Evolutionary conservation across 768 basidiomycete species (phyloP), one percentile per base, ranked within the genome.

Genomic region (Heimioporus sp.): DNA sequence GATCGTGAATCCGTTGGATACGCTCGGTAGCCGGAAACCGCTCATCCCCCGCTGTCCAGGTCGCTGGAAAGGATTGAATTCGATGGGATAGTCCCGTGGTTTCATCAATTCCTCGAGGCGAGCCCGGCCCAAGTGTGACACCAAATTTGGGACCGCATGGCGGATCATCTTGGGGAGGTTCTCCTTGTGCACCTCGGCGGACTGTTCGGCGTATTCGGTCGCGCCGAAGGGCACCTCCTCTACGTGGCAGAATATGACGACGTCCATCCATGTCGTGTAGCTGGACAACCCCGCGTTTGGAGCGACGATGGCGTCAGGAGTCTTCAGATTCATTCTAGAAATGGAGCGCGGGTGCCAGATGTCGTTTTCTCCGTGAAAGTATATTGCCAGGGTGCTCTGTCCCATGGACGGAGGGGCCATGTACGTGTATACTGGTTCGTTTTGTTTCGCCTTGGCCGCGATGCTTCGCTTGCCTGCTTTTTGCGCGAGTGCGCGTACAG

Each of bases 291-390:
- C 75, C 2, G 76, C 74, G 55, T 77, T 74, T 41, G 66, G 61
- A 3, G 66, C 76, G 34, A 80, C 58, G 48, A 80, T 63, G 16
- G 72, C 78, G 55, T 80, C 73, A 1, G 79, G 73, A 24, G 56
- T 46, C 39, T 46, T 24, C 21, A 24, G 53, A 19, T 58, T 44
- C 20, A 35, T 32, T 16, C 64, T 40, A 20, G 65, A 56, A 8
- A 39, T 36, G 28, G 63, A 58, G 37, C 62, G 61, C 37, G 63
- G 65, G 3, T 61, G 60, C 65, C 66, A 65, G 49, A 54, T 58
- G 20, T 65, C 61, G 17, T 59, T 55, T 5, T 63, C 60, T 38
- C 65, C 64, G 8, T 70, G 59, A 36, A 76, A 71, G 52, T 65
- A 65, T 38, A 78, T 67, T 16, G 63, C 57, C n/a, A 79, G 49